Conservation (phyloP, 2,329 filamentous ascomycete genomes). For the Aspergillus sojae region DNA sequence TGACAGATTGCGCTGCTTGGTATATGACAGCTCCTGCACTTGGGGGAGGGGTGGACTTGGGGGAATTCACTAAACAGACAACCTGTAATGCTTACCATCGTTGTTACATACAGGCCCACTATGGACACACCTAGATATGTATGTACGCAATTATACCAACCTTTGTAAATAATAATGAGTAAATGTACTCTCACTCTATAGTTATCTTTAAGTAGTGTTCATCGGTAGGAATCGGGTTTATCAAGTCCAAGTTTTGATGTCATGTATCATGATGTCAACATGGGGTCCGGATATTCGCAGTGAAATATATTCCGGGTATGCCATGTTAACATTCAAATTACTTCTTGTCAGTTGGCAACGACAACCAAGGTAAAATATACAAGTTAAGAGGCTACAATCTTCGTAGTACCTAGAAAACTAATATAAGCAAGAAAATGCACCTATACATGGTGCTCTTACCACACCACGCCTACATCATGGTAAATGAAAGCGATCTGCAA, state of each 20-base stretch:
- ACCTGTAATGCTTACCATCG: background rate
- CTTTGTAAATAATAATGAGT: background rate
- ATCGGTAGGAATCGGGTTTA: background rate
- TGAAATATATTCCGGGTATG: background rate
- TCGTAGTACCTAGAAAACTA: background rate
- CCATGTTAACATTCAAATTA: too few relatives aligned
- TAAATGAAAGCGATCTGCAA: background rate
- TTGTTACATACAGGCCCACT: background rate
- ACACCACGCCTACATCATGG: background rate
- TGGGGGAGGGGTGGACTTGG: background rate
- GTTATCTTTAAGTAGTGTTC: background rate
- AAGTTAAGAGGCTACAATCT: background rate
- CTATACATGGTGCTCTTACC: background rate
- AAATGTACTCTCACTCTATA: too few relatives aligned
- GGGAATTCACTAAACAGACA: background rate
- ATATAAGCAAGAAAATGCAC: too few relatives aligned
- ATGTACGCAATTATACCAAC: background rate
- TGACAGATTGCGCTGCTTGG: background rate
- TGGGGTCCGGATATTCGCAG: background rate
- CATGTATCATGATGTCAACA: background rate
- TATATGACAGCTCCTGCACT: background rate
- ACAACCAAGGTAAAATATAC: background rate
- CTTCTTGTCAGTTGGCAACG: background rate
- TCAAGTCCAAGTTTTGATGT: background rate
- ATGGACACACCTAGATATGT: background rate